These are phyloP conservation scores for Mesotaenium endlicherianum DNA, from an alignment of 139 green algal genomes.

Conservation along the genomic window DNA sequence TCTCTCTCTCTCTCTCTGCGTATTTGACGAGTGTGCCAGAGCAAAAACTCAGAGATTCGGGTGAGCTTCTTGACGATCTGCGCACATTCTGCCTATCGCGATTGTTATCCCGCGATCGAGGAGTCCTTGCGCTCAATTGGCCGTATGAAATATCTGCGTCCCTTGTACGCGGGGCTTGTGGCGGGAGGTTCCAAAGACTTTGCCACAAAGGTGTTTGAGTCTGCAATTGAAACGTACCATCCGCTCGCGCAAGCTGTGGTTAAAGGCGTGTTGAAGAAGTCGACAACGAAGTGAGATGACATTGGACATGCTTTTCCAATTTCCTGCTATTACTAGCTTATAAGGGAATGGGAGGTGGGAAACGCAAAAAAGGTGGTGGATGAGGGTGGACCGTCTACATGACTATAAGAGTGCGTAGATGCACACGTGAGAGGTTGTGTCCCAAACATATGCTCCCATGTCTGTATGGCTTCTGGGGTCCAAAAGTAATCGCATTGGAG, in stretches of 20 bases:
- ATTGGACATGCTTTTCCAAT: too few relatives aligned
- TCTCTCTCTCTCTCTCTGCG: background rate
- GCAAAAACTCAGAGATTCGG: conserved; percentile 40
- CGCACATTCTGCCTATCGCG: conserved; percentile 10
- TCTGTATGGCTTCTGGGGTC: too few relatives aligned
- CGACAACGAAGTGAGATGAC: too few relatives aligned
- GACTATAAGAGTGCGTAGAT: too few relatives aligned
- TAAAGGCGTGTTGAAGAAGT: conserved; percentile 60
- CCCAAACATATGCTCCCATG: too few relatives aligned
- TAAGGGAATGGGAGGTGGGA: too few relatives aligned
- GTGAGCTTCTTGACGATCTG: conserved; percentile 19
- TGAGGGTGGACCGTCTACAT: too few relatives aligned
- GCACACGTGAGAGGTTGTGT: too few relatives aligned
- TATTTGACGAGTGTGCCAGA: background rate
- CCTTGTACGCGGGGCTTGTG: conserved; percentile 70
- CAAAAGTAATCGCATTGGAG: too few relatives aligned
- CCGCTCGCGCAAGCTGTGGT: conserved; percentile 68
- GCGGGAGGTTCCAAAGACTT: conserved; percentile 48
- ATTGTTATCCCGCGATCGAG: conserved; percentile 8
- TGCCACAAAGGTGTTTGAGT: conserved; percentile 61
- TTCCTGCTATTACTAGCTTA: too few relatives aligned
- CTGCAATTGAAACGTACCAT: conserved; percentile 66
- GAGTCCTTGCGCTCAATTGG: conserved; percentile 29
- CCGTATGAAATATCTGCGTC: conserved; percentile 77
- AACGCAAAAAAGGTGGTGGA: too few relatives aligned